These are phyloP conservation scores for Pholiota molesta DNA, from an alignment of 768 basidiomycete genomes.

Conservation along the genomic window DNA sequence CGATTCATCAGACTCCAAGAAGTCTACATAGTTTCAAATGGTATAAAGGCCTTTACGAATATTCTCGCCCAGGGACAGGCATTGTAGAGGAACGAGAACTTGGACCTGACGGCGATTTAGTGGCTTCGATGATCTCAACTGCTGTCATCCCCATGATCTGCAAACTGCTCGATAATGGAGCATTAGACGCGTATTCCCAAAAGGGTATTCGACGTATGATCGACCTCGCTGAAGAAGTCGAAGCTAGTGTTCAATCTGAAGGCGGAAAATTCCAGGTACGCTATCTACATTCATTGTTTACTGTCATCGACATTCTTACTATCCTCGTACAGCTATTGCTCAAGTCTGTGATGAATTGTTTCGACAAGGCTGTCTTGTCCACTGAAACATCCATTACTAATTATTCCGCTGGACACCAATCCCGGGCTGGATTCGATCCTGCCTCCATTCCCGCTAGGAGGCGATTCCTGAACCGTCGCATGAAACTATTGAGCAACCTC, in stretches of 20 bases:
- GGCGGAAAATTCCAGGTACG: constrained; percentile 67
- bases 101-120: constrained; percentile 85
- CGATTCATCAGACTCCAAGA: constrained; percentile 42
- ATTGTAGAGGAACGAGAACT: constrained; percentile 57
- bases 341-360: constrained; percentile 53
- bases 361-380: constrained; percentile 58
- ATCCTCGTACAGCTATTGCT: constrained; percentile 50
- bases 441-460: constrained; percentile 71
- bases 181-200: constrained; percentile 80
- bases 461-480: constrained; percentile 65
- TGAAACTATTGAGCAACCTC: constrained; percentile 77
- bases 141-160: constrained; percentile 76
- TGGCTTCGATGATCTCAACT: constrained; percentile 86
- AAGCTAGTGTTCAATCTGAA: constrained; percentile 68
- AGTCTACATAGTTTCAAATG: constrained; percentile 82
- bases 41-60: constrained; percentile 79
- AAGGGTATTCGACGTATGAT: constrained; percentile 61
- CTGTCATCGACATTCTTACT: not conserved
- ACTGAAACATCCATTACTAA: constrained; percentile 52
- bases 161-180: constrained; percentile 78
- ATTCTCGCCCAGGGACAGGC: constrained; percentile 59
- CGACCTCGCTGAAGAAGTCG: constrained; percentile 81
- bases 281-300: not conserved
- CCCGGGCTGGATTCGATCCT: constrained; percentile 66
- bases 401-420: constrained; percentile 41